These are phyloP conservation scores for Hypomontagnella submonticulosa DNA, from an alignment of 495 filamentous ascomycete genomes.

Conservation along the genomic window DNA sequence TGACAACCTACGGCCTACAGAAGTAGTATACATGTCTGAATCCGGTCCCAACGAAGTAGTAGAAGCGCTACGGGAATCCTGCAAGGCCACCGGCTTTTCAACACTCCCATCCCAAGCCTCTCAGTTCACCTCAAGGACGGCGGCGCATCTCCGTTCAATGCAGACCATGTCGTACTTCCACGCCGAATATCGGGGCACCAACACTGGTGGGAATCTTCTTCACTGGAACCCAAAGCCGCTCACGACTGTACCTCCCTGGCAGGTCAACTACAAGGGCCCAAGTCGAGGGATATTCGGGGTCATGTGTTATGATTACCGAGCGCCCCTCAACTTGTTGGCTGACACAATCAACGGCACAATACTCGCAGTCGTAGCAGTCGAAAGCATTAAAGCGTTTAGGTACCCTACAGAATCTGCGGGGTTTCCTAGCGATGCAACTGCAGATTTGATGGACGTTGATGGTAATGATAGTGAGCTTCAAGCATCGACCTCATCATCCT, in stretches of 20 bases:
- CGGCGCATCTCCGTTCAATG: slow-evolving; percentile 78
- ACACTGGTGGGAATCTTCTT: slow-evolving; percentile 14
- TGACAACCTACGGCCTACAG: slow-evolving; percentile 57
- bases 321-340: slow-evolving; percentile 49
- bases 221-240: slow-evolving; percentile 55
- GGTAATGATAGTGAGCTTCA: slow-evolving; percentile 4
- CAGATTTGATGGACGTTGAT: slow-evolving; percentile 34
- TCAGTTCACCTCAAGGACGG: slow-evolving; percentile 70
- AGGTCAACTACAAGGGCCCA: slow-evolving; percentile 52
- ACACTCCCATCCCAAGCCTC: slow-evolving; percentile 69
- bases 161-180: slow-evolving; percentile 86
- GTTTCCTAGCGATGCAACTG: slow-evolving; percentile 13
- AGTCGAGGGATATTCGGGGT: slow-evolving; percentile 53
- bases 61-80: slow-evolving; percentile 61
- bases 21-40: slow-evolving; percentile 80
- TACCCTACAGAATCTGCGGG: slow-evolving; percentile 24
- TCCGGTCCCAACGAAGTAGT: slow-evolving; percentile 74
- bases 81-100: slow-evolving; percentile 49
- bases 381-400: slow-evolving; percentile 50
- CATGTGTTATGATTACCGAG: slow-evolving; percentile 60
- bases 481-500: slow-evolving; percentile 6
- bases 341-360: slow-evolving; percentile 60
- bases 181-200: slow-evolving; percentile 36
- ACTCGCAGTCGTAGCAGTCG: slow-evolving; percentile 53
- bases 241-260: slow-evolving; percentile 52